phyloP scores from a whole-genome alignment of 106 monocot genomes.

The Platanthera guangdongensis region DNA sequence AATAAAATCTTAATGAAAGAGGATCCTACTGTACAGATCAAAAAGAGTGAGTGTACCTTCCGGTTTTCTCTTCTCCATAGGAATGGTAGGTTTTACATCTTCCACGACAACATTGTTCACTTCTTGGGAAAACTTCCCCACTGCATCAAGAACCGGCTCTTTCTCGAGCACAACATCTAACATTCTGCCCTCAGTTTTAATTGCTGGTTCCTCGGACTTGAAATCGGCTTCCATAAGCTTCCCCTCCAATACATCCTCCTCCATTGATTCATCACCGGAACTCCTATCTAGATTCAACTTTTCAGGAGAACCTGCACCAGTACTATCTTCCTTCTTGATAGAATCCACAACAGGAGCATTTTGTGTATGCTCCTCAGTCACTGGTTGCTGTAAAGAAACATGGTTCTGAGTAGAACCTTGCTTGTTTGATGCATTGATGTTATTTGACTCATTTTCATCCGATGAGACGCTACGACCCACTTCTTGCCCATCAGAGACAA shows the following conservation, averaged over 20 bases:
- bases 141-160: constrained; percentile 5
- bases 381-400: not conserved
- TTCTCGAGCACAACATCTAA: constrained; percentile 9
- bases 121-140: constrained; percentile 13
- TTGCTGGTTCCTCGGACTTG: constrained; percentile 21
- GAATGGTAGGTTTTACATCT: constrained; percentile 15
- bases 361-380: not conserved
- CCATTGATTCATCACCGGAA: constrained; percentile 76
- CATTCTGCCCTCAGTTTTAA: constrained; percentile 21
- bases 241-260: constrained; percentile 59
- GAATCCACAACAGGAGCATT: constrained; percentile 18
- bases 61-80: constrained; percentile 68
- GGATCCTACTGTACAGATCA: not conserved
- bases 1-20: too few relatives aligned
- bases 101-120: constrained; percentile 25
- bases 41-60: constrained; percentile 44
- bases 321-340: constrained; percentile 36
- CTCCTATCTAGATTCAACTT: constrained; percentile 85
- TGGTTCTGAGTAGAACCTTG: not conserved
- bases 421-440: not conserved
- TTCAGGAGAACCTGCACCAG: constrained; percentile 31
- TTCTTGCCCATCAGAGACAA: not conserved
- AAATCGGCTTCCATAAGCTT: constrained; percentile 35
- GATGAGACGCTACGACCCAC: not conserved
- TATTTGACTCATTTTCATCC: not conserved